Evolutionary conservation across 306 rosid species (phyloP), one percentile per base, ranked within the genome.

Genomic region (Glycine latifolia): DNA sequence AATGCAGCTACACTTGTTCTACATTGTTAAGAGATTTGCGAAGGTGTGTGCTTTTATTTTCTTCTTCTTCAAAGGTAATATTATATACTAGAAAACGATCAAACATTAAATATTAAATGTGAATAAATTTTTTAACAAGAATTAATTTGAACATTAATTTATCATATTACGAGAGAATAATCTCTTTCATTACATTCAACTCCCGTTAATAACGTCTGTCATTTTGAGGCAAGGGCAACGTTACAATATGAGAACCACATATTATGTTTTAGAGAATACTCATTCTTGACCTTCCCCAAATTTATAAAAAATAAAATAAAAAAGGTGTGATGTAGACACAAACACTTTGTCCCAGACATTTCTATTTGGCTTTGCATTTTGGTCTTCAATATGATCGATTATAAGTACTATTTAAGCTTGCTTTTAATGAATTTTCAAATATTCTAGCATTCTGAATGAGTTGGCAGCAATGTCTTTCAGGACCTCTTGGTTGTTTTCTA

Each of bases 231-330:
- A 59, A 69, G 37, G 26, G 31, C 35, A 58, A 80, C 78, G 65
- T 71, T 75, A 66, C 44, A 26, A 53, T 44, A 79, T 55, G 44
- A 61, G 72, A 16, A 17, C 15, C 72, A 58, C 81, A 70, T 85
- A 87, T 52, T 46, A 81, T 59, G 85, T 83, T 87, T 75, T 81
- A 85, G 89, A 26, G 71, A 79, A 73, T 48, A 61, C 75, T 67
- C 82, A 67, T 70, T 26, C 11, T 58, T 67, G 50, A 83, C 55
- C 75, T 76, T 67, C 60, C 12, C 26, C 58, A 78, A 3, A 4
- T 48, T 15, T 48, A 63, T 12, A 63, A 41, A 35, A 35, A 20
- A 20, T 20, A 20, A 20, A 20, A 20, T 20, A 20, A 20, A 26
- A 26, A 26, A 26, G 31, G 31, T 10, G 85, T 83, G 82, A 59